phyloP scores from a whole-genome alignment of 176 grass and related monocot species.

The Triticum monococcum region DNA sequence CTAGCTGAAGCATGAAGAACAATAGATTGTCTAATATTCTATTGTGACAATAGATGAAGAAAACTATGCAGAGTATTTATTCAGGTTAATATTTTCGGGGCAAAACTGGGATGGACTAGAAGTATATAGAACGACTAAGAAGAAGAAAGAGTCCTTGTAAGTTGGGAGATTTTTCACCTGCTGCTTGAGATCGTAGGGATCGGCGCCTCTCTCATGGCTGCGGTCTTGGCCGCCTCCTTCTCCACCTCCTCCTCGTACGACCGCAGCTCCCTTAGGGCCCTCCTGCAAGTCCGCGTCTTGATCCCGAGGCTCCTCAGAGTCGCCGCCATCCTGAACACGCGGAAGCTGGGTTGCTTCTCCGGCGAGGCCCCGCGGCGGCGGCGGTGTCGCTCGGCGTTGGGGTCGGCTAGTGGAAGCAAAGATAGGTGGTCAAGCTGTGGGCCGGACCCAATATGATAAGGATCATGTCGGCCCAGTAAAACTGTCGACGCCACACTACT shows the following conservation, averaged over 20 bases:
- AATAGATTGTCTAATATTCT: too few relatives aligned
- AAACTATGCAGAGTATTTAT: too few relatives aligned
- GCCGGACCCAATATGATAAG: too few relatives aligned
- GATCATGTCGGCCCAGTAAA: too few relatives aligned
- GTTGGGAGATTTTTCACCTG: slow-evolving; percentile 35
- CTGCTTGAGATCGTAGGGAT: slow-evolving; percentile 86
- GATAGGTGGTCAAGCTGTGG: neutral
- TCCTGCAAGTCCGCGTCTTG: slow-evolving; percentile 79
- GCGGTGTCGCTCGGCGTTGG: neutral
- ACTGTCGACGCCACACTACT: too few relatives aligned
- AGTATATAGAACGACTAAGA: neutral
- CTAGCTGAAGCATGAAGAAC: too few relatives aligned
- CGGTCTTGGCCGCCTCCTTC: slow-evolving; percentile 76
- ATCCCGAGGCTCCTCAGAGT: slow-evolving; percentile 77
- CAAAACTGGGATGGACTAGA: too few relatives aligned
- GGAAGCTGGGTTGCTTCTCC: neutral
- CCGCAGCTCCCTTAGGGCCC: slow-evolving; percentile 68
- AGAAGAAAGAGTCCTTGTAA: neutral
- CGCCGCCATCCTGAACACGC: slow-evolving; percentile 64
- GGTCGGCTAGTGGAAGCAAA: neutral
- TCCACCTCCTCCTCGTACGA: slow-evolving; percentile 86
- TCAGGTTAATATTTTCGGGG: too few relatives aligned
- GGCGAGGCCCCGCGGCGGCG: neutral
- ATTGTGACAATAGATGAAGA: too few relatives aligned
- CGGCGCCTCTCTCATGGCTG: slow-evolving; percentile 71